Evolutionary conservation across 2,329 filamentous ascomycete species (phyloP).

Genomic region (Fusarium denticulatum): DNA sequence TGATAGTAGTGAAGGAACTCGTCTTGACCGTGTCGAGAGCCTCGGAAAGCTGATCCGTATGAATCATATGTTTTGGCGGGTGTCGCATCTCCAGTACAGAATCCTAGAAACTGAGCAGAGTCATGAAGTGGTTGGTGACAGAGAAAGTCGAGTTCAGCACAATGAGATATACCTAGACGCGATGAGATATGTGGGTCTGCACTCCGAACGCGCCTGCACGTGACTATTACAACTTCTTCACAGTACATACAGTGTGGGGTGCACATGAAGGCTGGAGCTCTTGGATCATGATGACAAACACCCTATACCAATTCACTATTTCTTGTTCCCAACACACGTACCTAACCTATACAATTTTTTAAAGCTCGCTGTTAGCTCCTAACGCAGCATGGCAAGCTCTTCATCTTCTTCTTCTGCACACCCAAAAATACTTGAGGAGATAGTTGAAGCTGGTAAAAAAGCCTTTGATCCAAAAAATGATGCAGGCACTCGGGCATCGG

Average conservation of each 20-base stretch:
- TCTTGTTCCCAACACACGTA: conserved; percentile 5
- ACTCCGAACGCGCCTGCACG: conserved; percentile 37
- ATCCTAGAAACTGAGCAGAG: conserved; percentile 24
- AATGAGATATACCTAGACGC: conserved; percentile 1
- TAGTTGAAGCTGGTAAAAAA: conserved; percentile 55
- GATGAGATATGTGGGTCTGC: conserved; percentile 14
- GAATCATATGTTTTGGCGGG: conserved; percentile 12
- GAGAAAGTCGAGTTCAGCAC: conserved; percentile 5
- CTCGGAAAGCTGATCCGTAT: conserved; percentile 26
- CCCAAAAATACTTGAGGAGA: conserved; percentile 47
- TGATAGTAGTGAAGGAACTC: conserved; percentile 57
- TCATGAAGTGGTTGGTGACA: conserved; percentile 33
- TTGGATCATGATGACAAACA: conserved; percentile 33
- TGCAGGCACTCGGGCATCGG: conserved; percentile 47
- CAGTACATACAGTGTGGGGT: conserved; percentile 32
- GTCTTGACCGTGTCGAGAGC: conserved; percentile 37
- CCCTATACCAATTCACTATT: conserved; percentile 27
- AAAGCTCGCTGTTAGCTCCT: not conserved
- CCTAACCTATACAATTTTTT: not conserved
- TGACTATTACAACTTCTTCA: conserved; percentile 31
- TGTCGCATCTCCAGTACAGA: conserved; percentile 31
- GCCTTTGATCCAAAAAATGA: conserved; percentile 59
- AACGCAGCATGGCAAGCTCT: conserved; percentile 43
- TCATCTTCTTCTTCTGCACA: conserved; percentile 30
- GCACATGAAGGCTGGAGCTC: conserved; percentile 39